phyloP scores from a whole-genome alignment of 306 rosid genomes.

The Sicyos baderoa region DNA sequence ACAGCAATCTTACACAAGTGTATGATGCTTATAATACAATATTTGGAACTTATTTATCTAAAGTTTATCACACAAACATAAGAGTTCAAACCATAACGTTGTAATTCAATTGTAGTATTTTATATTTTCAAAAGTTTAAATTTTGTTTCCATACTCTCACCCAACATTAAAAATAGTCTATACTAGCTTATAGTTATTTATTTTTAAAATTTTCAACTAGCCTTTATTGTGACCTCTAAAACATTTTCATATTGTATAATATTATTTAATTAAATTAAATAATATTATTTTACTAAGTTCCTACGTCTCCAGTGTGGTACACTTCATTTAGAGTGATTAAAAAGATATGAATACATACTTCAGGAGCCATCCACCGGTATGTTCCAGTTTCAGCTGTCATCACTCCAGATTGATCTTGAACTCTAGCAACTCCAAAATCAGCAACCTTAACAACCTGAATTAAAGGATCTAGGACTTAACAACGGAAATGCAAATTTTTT shows the following conservation, averaged over 20 bases:
- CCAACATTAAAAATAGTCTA: too few species aligned
- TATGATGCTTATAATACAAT: neutral
- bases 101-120: too few species aligned
- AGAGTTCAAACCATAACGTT: too few species aligned
- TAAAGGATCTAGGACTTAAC: conserved; percentile 14
- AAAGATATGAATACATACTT: conserved; percentile 41
- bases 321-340: neutral
- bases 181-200: too few species aligned
- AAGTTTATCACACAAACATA: too few species aligned
- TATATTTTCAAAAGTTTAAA: too few species aligned
- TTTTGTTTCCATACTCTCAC: too few species aligned
- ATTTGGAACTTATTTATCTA: too few species aligned
- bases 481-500: neutral
- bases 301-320: neutral
- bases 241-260: too few species aligned
- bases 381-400: conserved; percentile 99
- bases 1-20: neutral
- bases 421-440: conserved; percentile 99
- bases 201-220: too few species aligned
- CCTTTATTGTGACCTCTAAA: too few species aligned
- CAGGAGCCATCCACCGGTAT: conserved; percentile 99
- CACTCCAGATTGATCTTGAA: conserved; percentile 87
- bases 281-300: neutral
- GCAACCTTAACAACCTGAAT: conserved; percentile 93
- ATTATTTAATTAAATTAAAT: too few species aligned